phyloP scores from a whole-genome alignment of 371 early-diverging fungal genomes.

The Mortierella sp. region DNA sequence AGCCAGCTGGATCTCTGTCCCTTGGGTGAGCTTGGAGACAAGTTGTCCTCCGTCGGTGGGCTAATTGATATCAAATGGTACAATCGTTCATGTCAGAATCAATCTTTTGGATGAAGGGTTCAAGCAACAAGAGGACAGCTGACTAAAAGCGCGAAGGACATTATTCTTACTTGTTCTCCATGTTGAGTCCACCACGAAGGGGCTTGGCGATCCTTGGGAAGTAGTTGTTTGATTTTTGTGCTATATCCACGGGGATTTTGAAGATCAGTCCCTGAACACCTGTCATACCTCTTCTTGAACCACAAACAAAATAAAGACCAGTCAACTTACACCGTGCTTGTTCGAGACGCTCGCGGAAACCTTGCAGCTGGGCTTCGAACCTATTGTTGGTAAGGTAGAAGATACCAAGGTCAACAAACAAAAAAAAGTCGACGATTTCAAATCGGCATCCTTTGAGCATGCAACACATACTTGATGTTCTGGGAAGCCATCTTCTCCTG shows the following conservation, averaged over 20 bases:
- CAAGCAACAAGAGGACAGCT: too few species aligned
- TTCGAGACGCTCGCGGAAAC: constrained; percentile 82
- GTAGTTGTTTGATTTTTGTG: constrained; percentile 71
- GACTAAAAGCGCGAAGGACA: neutral
- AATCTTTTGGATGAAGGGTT: too few species aligned
- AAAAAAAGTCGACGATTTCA: too few species aligned
- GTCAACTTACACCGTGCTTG: constrained; percentile 69
- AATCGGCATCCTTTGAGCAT: too few species aligned
- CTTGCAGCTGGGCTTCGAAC: constrained; percentile 84
- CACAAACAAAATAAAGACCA: neutral
- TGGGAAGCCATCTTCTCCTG: constrained; percentile 79
- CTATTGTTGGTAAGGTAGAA: constrained; percentile 32
- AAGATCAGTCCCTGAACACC: neutral
- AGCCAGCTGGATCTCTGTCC: constrained; percentile 49
- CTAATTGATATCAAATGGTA: neutral
- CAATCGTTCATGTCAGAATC: neutral
- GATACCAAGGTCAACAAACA: neutral
- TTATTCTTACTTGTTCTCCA: constrained; percentile 21
- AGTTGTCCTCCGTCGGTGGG: constrained; percentile 23
- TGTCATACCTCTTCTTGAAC: too few species aligned
- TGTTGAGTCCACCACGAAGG: constrained; percentile 78
- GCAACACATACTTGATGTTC: constrained; percentile 77
- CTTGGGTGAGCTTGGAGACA: constrained; percentile 49
- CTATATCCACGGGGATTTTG: constrained; percentile 8
- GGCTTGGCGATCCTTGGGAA: constrained; percentile 95